Evolutionary conservation across 2,329 filamentous ascomycete species (phyloP).

Genomic region (Fusarium fujikuroi): DNA sequence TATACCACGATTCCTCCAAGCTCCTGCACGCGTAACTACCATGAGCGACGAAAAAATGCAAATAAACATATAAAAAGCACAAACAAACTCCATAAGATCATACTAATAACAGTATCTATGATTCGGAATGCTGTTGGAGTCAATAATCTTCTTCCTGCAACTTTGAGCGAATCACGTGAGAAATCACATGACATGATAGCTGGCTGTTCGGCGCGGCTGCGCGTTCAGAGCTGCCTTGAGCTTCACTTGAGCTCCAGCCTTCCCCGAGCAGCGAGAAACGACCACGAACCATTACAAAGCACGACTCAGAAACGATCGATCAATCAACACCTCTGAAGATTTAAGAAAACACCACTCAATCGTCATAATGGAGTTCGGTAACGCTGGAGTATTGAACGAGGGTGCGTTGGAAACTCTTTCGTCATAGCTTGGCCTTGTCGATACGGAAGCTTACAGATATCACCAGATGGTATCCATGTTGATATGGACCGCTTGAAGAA

Average conservation of each 20-base stretch:
- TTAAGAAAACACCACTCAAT: not conserved
- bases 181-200: conserved; percentile 16
- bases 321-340: not conserved
- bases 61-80: not conserved
- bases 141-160: not conserved
- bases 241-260: conserved; percentile 54
- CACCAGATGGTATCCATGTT: conserved; percentile 94
- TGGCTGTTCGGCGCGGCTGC: conserved; percentile 48
- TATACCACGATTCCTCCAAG: not conserved
- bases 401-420: conserved; percentile 56
- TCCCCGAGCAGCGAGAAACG: conserved; percentile 41
- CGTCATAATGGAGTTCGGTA: conserved; percentile 69
- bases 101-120: not conserved
- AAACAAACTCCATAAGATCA: not conserved
- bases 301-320: conserved; percentile 18
- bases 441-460: conserved; percentile 38
- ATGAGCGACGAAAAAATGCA: not conserved
- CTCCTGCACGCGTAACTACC: not conserved
- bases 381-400: conserved; percentile 70
- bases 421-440: conserved; percentile 32
- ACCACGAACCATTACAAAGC: conserved; percentile 41
- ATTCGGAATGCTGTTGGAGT: not conserved
- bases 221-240: conserved; percentile 62
- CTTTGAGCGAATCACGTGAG: conserved; percentile 32
- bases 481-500: conserved; percentile 99